Evolutionary conservation across 1,284 basidiomycete genomes (phyloP).

Genomic region (Apiotrichum brassicae): DNA sequence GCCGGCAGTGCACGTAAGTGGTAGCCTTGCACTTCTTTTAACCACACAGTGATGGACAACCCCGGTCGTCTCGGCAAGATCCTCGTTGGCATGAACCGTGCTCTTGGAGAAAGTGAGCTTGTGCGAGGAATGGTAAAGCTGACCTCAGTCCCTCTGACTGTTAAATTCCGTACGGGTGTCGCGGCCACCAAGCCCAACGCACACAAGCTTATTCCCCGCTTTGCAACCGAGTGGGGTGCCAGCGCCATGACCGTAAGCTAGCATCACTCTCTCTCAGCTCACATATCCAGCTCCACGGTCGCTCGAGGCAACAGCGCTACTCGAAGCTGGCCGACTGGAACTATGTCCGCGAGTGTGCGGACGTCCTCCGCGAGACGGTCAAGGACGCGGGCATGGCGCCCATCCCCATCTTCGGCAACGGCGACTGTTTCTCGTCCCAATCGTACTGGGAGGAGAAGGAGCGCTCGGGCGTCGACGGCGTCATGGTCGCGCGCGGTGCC

Average conservation of each 20-base stretch:
- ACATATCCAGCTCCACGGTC: slow-evolving; percentile 72
- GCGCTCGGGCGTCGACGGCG: slow-evolving; percentile 74
- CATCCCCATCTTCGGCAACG: slow-evolving; percentile 91
- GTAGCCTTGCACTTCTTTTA: too few species aligned
- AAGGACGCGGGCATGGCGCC: slow-evolving; percentile 68
- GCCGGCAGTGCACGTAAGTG: slow-evolving; percentile 70
- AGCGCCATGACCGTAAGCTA: slow-evolving; percentile 67
- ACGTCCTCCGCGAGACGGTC: slow-evolving; percentile 70
- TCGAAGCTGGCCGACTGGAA: slow-evolving; percentile 78
- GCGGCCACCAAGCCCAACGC: slow-evolving; percentile 78
- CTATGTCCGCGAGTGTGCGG: slow-evolving; percentile 81
- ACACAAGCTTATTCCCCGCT: slow-evolving; percentile 83
- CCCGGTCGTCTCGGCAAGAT: slow-evolving; percentile 78
- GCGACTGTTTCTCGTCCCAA: slow-evolving; percentile 83
- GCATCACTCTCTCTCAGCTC: not conserved
- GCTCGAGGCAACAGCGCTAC: slow-evolving; percentile 85
- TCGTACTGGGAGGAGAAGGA: slow-evolving; percentile 61
- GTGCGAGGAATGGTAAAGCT: not conserved
- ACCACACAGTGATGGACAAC: slow-evolving; percentile 65
- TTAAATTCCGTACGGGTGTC: slow-evolving; percentile 89
- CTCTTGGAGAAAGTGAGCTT: slow-evolving; percentile 64
- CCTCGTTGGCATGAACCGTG: slow-evolving; percentile 83
- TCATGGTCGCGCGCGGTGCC: slow-evolving; percentile 92
- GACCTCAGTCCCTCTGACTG: slow-evolving; percentile 68
- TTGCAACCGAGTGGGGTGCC: slow-evolving; percentile 71